Conservation (phyloP, 164 flowering plant species). For the Piper betle region DNA sequence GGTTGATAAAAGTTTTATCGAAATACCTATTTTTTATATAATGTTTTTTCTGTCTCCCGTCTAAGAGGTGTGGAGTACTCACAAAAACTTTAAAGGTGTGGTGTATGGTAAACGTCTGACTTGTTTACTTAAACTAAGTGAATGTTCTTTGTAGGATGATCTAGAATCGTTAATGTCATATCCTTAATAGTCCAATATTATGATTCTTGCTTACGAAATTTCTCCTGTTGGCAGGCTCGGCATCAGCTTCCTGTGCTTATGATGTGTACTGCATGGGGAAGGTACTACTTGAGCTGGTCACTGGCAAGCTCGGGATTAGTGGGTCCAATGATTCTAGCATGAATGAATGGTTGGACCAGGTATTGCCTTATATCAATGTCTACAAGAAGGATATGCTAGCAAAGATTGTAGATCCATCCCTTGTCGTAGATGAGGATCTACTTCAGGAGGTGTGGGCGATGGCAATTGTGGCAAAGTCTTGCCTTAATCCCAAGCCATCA, state of each 20-base stretch:
- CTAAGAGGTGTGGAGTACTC: no score
- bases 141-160: no score
- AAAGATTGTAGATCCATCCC: conserved; percentile 66
- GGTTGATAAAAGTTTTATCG: no score
- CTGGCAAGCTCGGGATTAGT: conserved; percentile 75
- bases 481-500: conserved; percentile 74
- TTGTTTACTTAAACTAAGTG: no score
- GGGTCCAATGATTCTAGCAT: conserved; percentile 30
- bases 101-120: no score
- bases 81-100: no score
- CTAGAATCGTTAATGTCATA: no score
- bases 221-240: conserved; percentile 27
- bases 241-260: conserved; percentile 57
- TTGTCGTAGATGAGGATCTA: conserved; percentile 66
- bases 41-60: no score
- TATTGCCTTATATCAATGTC: conserved; percentile 48
- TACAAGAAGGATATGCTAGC: conserved; percentile 61
- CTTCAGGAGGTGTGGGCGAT: conserved; percentile 96
- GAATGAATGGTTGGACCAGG: conserved; percentile 59
- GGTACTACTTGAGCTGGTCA: conserved; percentile 75
- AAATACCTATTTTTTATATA: no score
- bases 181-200: no score
- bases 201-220: no score
- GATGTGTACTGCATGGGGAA: conserved; percentile 87
- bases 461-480: conserved; percentile 77